Conservation (phyloP, 108 stramenopile species). For the Cyclotella kingstonii region DNA sequence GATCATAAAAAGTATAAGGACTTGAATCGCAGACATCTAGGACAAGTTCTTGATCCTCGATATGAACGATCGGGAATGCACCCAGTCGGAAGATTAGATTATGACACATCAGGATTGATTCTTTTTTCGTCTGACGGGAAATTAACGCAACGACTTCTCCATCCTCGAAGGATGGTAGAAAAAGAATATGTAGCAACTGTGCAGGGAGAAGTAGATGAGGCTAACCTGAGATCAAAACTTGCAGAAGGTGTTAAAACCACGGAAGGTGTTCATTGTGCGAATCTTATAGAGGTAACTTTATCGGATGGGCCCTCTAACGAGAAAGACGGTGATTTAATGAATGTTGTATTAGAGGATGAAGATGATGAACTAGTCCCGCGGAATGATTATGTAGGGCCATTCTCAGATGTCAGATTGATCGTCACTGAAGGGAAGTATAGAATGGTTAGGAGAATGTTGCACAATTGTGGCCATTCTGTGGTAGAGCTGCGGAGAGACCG, state of each 20-base stretch:
- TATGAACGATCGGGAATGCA: constrained; percentile 61
- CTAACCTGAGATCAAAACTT: constrained; percentile 45
- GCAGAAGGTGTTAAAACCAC: constrained; percentile 64
- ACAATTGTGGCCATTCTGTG: constrained; percentile 78
- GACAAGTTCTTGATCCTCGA: constrained; percentile 26
- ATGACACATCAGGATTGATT: constrained; percentile 81
- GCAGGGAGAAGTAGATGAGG: constrained; percentile 54
- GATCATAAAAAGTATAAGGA: constrained; percentile 51
- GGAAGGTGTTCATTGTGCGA: constrained; percentile 60
- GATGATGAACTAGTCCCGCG: constrained; percentile 28
- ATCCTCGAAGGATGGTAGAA: constrained; percentile 67
- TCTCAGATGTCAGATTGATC: constrained; percentile 63
- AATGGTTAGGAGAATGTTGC: constrained; percentile 84
- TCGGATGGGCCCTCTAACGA: constrained; percentile 41
- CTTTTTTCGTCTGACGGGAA: constrained; percentile 72
- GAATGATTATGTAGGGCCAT: constrained; percentile 49
- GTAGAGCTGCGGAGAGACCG: constrained; percentile 66
- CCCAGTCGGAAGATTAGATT: constrained; percentile 85
- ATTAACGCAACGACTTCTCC: constrained; percentile 75
- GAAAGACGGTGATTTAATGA: constrained; percentile 12
- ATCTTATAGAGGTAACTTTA: constrained; percentile 38
- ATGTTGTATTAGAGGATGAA: constrained; percentile 8
- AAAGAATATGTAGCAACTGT: constrained; percentile 86
- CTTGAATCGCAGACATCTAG: constrained; percentile 48
- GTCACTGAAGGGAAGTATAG: constrained; percentile 85